Evolutionary conservation across 2,329 filamentous ascomycete genomes (phyloP).

Genomic region (Acephala macrosclerotiorum): DNA sequence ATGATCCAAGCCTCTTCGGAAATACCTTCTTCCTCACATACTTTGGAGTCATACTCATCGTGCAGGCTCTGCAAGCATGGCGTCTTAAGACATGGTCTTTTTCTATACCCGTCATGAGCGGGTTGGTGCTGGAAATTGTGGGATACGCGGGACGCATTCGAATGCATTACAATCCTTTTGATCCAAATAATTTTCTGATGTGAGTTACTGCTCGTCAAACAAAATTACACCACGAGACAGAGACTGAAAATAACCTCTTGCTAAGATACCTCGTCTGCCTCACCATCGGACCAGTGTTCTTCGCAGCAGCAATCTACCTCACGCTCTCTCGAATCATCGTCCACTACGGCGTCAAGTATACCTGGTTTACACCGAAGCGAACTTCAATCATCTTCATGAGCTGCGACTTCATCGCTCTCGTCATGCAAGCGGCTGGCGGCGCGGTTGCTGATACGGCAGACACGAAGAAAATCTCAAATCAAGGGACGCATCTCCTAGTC

Average conservation of each 20-base stretch:
- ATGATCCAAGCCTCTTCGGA: slow-evolving; percentile 26
- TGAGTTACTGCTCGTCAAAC: slow-evolving; percentile 18
- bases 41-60: slow-evolving; percentile 30
- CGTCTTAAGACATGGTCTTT: slow-evolving; percentile 64
- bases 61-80: slow-evolving; percentile 41
- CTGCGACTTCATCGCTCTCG: slow-evolving; percentile 62
- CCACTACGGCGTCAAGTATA: slow-evolving; percentile 48
- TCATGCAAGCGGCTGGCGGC: slow-evolving; percentile 65
- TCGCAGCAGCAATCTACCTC: slow-evolving; percentile 68
- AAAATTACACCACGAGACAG: neutral
- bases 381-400: slow-evolving; percentile 56
- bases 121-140: slow-evolving; percentile 60
- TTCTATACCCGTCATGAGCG: slow-evolving; percentile 58
- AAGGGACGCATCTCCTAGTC: slow-evolving; percentile 46
- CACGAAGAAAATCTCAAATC: slow-evolving; percentile 30
- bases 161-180: slow-evolving; percentile 37
- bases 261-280: slow-evolving; percentile 62
- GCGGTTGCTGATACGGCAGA: slow-evolving; percentile 58
- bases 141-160: slow-evolving; percentile 58
- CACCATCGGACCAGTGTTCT: slow-evolving; percentile 50
- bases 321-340: slow-evolving; percentile 61
- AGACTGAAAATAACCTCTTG: slow-evolving; percentile 2
- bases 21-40: slow-evolving; percentile 43
- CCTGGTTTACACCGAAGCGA: slow-evolving; percentile 51
- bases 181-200: slow-evolving; percentile 33